Evolutionary conservation across 495 filamentous ascomycete species (phyloP).

Genomic region (Lophium mytilinum): DNA sequence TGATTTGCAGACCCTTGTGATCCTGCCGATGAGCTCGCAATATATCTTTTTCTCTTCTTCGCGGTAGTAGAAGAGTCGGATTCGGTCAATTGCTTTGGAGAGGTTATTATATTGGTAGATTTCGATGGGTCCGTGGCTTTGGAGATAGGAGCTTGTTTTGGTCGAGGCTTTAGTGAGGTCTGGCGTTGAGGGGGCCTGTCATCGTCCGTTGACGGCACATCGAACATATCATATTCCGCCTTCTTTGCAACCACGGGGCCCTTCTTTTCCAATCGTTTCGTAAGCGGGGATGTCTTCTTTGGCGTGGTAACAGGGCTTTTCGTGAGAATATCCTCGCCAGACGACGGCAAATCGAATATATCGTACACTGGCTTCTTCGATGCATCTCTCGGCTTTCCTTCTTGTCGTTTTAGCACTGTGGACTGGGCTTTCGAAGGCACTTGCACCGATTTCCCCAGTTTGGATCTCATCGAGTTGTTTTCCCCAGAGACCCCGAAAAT

Average conservation of each 20-base stretch:
- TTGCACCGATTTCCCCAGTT: too few species aligned
- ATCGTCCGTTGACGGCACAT: slow-evolving; percentile 19
- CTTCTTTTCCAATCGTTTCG: background rate
- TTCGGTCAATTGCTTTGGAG: background rate
- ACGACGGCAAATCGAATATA: slow-evolving; percentile 33
- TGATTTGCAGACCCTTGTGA: background rate
- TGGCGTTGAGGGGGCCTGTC: background rate
- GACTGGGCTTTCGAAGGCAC: too few species aligned
- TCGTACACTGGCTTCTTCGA: background rate
- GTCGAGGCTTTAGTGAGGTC: slow-evolving; percentile 1
- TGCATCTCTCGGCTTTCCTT: background rate
- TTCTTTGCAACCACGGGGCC: background rate
- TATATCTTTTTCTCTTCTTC: slow-evolving; percentile 17
- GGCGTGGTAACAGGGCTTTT: background rate
- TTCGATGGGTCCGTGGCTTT: background rate
- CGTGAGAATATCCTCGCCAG: slow-evolving; percentile 31
- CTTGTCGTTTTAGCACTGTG: background rate
- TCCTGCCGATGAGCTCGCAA: background rate
- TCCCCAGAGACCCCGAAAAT: too few species aligned
- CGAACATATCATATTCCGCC: slow-evolving; percentile 16
- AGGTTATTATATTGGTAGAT: background rate
- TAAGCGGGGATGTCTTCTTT: background rate
- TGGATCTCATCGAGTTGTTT: too few species aligned
- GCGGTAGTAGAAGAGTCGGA: slow-evolving; percentile 18
- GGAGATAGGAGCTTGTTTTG: background rate